Percentiles rank a stretch among this genome's conserved stretches.
phyloP scores from a whole-genome alignment of 1,139 yeast genomes.

The Taphrina communis region DNA sequence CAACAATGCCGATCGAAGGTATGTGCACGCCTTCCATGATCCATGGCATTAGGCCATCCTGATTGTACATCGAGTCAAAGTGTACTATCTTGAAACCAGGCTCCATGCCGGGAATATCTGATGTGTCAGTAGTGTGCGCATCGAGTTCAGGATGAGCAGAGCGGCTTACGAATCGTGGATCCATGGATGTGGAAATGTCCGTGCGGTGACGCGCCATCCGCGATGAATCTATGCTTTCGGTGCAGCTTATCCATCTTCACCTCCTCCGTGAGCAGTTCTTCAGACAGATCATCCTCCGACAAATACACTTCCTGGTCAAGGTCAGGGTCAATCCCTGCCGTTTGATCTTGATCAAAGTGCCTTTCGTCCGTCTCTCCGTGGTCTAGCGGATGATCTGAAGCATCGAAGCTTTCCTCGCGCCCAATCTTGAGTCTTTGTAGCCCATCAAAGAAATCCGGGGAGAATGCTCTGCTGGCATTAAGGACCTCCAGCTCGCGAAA shows the following conservation, averaged over 20 bases:
- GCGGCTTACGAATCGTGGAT: slow-evolving; percentile 7
- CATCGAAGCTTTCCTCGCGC: slow-evolving; percentile 11
- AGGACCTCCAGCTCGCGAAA: slow-evolving; percentile 27
- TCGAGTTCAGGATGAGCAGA: too few species aligned
- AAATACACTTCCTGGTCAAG: not conserved
- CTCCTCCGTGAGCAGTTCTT: not conserved
- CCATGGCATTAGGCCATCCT: slow-evolving; percentile 36
- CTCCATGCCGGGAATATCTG: slow-evolving; percentile 25
- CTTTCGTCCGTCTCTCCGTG: slow-evolving; percentile 18
- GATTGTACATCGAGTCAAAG: slow-evolving; percentile 30
- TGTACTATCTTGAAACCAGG: slow-evolving; percentile 33
- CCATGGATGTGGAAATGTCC: slow-evolving; percentile 26
- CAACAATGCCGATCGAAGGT: slow-evolving; percentile 34
- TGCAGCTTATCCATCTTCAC: not conserved
- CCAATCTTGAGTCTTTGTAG: slow-evolving; percentile 20
- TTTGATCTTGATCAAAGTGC: not conserved
- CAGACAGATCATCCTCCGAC: not conserved
- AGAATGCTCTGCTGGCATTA: slow-evolving; percentile 20
- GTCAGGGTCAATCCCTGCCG: not conserved
- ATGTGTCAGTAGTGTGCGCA: not conserved
- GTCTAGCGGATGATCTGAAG: not conserved
- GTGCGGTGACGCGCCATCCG: slow-evolving; percentile 17
- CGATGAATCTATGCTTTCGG: not conserved
- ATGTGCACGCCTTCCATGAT: slow-evolving; percentile 31
- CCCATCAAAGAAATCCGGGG: slow-evolving; percentile 39